phyloP scores from a whole-genome alignment of 2,329 filamentous ascomycete species.

The Didymella sp. region DNA sequence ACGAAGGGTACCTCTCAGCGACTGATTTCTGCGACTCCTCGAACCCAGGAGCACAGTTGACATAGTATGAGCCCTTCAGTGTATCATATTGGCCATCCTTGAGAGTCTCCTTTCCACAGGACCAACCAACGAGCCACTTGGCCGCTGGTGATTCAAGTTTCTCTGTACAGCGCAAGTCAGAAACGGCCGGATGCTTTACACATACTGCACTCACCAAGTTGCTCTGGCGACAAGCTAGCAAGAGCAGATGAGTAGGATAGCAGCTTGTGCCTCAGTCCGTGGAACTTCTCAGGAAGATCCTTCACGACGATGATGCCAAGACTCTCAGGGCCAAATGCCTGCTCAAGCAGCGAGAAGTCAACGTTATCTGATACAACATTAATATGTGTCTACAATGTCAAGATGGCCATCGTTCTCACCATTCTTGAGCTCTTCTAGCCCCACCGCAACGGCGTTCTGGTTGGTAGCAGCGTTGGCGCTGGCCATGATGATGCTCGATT shows the following conservation, averaged over 20 bases:
- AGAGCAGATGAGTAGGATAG: conserved; percentile 90
- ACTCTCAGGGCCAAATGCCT: conserved; percentile 89
- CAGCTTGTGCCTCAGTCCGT: conserved; percentile 72
- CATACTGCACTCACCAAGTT: conserved; percentile 66
- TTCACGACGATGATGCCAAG: conserved; percentile 94
- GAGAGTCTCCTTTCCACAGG: conserved; percentile 80
- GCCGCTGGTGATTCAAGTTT: conserved; percentile 59
- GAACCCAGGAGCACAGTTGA: conserved; percentile 73
- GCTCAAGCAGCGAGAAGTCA: conserved; percentile 70
- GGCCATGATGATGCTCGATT: conserved; percentile 20
- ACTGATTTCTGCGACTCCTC: conserved; percentile 64
- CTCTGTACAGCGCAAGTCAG: conserved; percentile 35
- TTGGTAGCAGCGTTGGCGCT: conserved; percentile 31
- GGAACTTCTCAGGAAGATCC: conserved; percentile 77
- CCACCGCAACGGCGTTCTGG: conserved; percentile 43
- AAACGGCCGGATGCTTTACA: background rate
- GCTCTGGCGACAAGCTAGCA: conserved; percentile 74
- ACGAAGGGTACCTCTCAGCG: conserved; percentile 64
- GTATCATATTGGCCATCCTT: conserved; percentile 80
- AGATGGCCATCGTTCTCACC: conserved; percentile 42
- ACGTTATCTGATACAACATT: conserved; percentile 63
- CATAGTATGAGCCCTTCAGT: conserved; percentile 83
- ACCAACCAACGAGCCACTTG: conserved; percentile 75
- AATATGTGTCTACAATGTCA: conserved; percentile 8
- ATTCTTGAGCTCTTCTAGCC: conserved; percentile 53